Evolutionary conservation across 345 rosid species (phyloP).

Genomic region (Noccaea caerulescens): DNA sequence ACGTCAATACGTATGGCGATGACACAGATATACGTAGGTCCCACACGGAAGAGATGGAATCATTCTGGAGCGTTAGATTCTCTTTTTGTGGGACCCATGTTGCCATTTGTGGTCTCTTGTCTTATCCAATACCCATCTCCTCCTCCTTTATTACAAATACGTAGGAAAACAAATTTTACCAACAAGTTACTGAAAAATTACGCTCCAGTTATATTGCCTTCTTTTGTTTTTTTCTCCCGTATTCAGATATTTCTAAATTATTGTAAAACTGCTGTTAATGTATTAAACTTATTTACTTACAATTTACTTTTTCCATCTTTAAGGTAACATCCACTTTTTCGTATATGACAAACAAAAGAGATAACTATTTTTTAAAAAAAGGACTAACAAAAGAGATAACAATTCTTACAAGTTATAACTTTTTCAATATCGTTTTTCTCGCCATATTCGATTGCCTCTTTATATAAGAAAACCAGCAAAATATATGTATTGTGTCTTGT

Average conservation of each 20-base stretch:
- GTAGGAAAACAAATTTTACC: not conserved
- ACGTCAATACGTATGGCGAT: constrained; percentile 10
- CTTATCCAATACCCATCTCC: constrained; percentile 25
- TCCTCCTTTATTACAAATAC: constrained; percentile 9
- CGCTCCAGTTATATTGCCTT: not conserved
- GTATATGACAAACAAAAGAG: not conserved
- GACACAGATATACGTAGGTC: constrained; percentile 16
- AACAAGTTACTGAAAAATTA: not conserved
- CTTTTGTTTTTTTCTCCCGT: too few relatives aligned
- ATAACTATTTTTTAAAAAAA: too few relatives aligned
- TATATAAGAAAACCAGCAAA: not conserved
- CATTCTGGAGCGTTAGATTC: constrained; percentile 41
- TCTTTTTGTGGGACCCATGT: constrained; percentile 6
- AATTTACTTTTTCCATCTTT: not conserved
- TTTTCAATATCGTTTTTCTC: not conserved
- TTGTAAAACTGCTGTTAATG: not conserved
- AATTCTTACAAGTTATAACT: constrained; percentile 4
- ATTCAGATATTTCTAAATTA: not conserved
- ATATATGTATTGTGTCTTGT: too few relatives aligned
- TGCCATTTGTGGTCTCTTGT: constrained; percentile 36
- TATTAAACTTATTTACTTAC: not conserved
- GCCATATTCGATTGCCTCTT: constrained; percentile 12
- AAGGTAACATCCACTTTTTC: constrained; percentile 17
- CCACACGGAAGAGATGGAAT: constrained; percentile 29
- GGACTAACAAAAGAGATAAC: not conserved